Base-by-base conservation (phyloP, 306 rosid species). In the Sechiopsis laciniata region DNA sequence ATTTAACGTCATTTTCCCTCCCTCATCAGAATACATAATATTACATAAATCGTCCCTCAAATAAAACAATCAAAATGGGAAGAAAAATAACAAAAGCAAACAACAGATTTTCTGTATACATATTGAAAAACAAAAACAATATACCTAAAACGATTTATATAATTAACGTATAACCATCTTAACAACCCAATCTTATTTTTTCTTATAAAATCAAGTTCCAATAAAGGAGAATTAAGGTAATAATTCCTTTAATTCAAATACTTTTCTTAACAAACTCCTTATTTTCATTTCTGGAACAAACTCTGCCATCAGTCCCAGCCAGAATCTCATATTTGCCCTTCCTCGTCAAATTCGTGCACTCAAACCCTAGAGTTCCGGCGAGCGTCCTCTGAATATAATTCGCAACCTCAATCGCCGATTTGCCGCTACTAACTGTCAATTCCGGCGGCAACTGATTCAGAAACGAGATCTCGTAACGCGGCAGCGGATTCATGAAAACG, bases 401-500 rank as follows among this genome's bases (percentile, higher is more conserved):
- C 0, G 99, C 99, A 19, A 94, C 96, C 74, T 94, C 99, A 62
- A 89, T 80, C 0, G 92, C 77, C 0, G 99, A 84, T 62, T 89
- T 94, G 8, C 96, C 97, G 8, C 89, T 89, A 63, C 73, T 76
- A 81, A 96, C 88, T 0, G 99, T 94, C 16, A 87, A 84, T 60
- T 94, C 97, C 14, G 76, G 19, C 0, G 99, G 97, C 9, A 94
- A 78, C 62, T 86, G 96, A 73, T 83, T 91, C 80, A 94, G 62
- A 75, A 94, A 94, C 2, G 96, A 91, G 78, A 94, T 86, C 79
- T 94, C 99, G 66, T 89, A 94, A 8, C 80, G 78, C 0, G 99
- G 97, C 80, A 79, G 81, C 0, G 99, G 99, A 1, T 94, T 94
- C 99, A 94, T 94, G 78, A 94, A 91, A 84, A 88, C 91, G 17